Conservation (phyloP, 2,329 filamentous ascomycete species). For the Penicillium sclerotiorum region DNA sequence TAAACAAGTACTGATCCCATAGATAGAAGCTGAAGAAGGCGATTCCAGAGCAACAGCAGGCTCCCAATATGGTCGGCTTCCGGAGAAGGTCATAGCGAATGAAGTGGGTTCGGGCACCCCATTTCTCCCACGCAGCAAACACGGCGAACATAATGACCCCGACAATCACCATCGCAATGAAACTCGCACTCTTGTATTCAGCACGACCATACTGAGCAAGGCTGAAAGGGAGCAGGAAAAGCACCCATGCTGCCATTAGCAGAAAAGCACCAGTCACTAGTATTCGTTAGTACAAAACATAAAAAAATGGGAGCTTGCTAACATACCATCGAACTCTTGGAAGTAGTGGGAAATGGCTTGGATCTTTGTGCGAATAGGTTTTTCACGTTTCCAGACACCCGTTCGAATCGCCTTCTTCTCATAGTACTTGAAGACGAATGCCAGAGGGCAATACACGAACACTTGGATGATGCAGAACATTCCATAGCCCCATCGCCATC, state of each 20-base stretch:
- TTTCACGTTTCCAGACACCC: constrained; percentile 52
- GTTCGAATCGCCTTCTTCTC: constrained; percentile 59
- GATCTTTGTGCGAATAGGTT: constrained; percentile 49
- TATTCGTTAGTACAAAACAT: constrained; percentile 1
- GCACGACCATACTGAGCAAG: constrained; percentile 25
- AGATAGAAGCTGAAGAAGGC: constrained; percentile 29
- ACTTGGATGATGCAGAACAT: constrained; percentile 64
- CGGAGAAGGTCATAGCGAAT: constrained; percentile 26
- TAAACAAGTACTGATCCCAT: constrained; percentile 26
- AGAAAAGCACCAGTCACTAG: constrained; percentile 33
- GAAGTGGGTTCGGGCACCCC: constrained; percentile 24
- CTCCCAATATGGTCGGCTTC: constrained; percentile 25
- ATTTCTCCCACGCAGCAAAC: constrained; percentile 27
- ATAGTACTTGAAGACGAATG: constrained; percentile 58
- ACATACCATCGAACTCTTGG: constrained; percentile 63
- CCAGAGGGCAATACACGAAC: constrained; percentile 57
- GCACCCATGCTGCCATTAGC: constrained; percentile 30
- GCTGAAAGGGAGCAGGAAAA: constrained; percentile 34
- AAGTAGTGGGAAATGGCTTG: constrained; percentile 58
- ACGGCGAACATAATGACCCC: constrained; percentile 18
- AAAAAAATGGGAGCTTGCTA: background rate
- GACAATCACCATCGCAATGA: constrained; percentile 24
- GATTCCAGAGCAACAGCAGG: constrained; percentile 23
- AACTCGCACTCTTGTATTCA: constrained; percentile 27
- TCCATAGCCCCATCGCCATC: constrained; percentile 46